Conservation (phyloP, 176 grass and related monocot genomes). For the Cenchrus purpureus region DNA sequence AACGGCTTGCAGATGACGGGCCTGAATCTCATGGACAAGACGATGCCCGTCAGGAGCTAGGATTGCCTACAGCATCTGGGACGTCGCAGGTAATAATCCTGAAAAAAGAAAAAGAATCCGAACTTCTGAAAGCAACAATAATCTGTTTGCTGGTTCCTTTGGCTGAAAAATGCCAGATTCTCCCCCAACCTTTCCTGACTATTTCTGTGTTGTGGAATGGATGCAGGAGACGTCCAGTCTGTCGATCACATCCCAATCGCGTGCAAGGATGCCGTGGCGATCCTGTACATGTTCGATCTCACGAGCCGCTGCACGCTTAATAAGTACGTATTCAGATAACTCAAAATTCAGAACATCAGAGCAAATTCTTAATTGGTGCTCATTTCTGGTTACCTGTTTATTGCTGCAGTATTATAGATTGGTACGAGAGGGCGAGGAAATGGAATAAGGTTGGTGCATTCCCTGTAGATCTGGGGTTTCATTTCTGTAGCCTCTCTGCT, state of each 20-base stretch:
- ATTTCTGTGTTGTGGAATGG: background rate
- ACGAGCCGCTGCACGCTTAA: conserved; percentile 86
- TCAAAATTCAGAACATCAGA: background rate
- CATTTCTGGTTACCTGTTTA: conserved; percentile 17
- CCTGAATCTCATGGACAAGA: conserved; percentile 98
- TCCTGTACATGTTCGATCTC: conserved; percentile 99
- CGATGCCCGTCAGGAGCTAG: conserved; percentile 65
- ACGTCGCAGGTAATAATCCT: conserved; percentile 72
- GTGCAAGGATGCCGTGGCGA: conserved; percentile 90
- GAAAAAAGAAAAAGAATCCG: background rate
- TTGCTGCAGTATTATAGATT: conserved; percentile 67
- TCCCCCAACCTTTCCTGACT: background rate
- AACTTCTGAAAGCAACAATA: background rate
- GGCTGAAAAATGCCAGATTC: conserved; percentile 2
- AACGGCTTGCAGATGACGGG: conserved; percentile 85
- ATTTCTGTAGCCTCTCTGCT: conserved; percentile 15
- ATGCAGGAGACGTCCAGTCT: conserved; percentile 66
- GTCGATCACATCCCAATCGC: conserved; percentile 83
- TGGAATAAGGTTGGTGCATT: conserved; percentile 90
- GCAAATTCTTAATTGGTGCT: background rate
- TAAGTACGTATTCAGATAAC: conserved; percentile 65
- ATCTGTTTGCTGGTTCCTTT: background rate
- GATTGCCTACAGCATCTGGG: conserved; percentile 92
- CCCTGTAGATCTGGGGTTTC: background rate
- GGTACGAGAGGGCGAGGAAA: conserved; percentile 88